phyloP scores from a whole-genome alignment of 805 yeast species.

The Lachancea lanzarotensis region DNA sequence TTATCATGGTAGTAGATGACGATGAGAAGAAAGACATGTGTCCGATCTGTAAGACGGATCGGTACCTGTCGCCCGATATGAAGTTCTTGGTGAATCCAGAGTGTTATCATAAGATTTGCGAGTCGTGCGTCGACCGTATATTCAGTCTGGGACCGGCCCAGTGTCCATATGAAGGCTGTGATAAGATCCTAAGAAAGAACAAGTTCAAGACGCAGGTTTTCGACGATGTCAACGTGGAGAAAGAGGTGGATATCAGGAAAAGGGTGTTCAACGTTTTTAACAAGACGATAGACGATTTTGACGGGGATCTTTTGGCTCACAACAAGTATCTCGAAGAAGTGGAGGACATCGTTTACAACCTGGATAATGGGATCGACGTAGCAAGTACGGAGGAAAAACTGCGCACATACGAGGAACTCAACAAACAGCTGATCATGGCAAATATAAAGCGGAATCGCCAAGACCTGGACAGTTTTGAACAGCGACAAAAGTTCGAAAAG shows the following conservation, averaged over 20 bases:
- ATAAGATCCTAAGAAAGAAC: slow-evolving; percentile 77
- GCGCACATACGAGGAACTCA: slow-evolving; percentile 62
- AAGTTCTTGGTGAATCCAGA: slow-evolving; percentile 90
- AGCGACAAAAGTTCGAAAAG: slow-evolving; percentile 61
- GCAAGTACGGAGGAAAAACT: slow-evolving; percentile 63
- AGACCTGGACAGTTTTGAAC: slow-evolving; percentile 58
- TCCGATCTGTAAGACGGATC: slow-evolving; percentile 94
- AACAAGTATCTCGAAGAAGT: slow-evolving; percentile 78
- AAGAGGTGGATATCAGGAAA: slow-evolving; percentile 85
- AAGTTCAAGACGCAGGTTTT: slow-evolving; percentile 88
- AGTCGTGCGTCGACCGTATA: slow-evolving; percentile 91
- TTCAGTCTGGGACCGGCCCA: slow-evolving; percentile 93
- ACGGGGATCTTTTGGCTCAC: slow-evolving; percentile 45
- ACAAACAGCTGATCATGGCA: slow-evolving; percentile 67
- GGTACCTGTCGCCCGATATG: slow-evolving; percentile 90
- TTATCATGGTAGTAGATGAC: slow-evolving; percentile 30
- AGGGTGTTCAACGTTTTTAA: slow-evolving; percentile 73
- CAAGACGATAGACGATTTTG: slow-evolving; percentile 70
- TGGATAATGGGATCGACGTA: slow-evolving; percentile 62
- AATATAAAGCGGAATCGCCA: slow-evolving; percentile 68
- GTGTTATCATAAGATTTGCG: slow-evolving; percentile 97
- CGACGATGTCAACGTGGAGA: slow-evolving; percentile 83
- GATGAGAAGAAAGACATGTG: slow-evolving; percentile 73
- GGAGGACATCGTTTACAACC: slow-evolving; percentile 72
- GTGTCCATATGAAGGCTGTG: slow-evolving; percentile 92